These are phyloP conservation scores for Talaromyces liani DNA, from an alignment of 495 filamentous ascomycete species.

Conservation along the genomic window DNA sequence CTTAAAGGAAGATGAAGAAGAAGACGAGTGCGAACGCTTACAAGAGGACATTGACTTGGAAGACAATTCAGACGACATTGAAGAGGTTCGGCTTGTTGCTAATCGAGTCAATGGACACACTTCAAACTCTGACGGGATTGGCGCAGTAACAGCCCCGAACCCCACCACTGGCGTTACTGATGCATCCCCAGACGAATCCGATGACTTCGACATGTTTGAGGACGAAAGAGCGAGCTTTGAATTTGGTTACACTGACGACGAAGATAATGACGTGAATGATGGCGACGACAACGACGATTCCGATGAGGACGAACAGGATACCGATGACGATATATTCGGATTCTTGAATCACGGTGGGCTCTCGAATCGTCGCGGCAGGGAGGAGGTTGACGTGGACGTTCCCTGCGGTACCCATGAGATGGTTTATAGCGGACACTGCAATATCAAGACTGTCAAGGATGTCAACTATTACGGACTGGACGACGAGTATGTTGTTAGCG, in stretches of 20 bases:
- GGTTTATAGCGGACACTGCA: constrained; percentile 61
- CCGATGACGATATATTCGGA: constrained; percentile 14
- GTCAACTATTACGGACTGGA: constrained; percentile 65
- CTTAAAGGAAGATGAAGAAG: constrained; percentile 25
- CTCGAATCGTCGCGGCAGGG: constrained; percentile 14
- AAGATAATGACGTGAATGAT: constrained; percentile 23
- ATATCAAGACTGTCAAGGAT: constrained; percentile 69
- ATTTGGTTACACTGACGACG: constrained; percentile 12
- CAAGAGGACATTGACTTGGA: constrained; percentile 39
- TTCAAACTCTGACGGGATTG: neutral
- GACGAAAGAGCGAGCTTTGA: constrained; percentile 6
- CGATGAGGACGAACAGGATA: constrained; percentile 27
- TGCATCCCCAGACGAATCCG: constrained; percentile 13
- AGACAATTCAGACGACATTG: constrained; percentile 33
- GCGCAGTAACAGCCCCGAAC: neutral
- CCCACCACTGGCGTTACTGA: neutral
- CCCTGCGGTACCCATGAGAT: constrained; percentile 53
- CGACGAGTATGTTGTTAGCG: constrained; percentile 70
- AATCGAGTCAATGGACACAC: neutral
- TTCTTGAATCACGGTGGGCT: constrained; percentile 18
- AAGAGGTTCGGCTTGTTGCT: constrained; percentile 19
- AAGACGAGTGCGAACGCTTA: constrained; percentile 27
- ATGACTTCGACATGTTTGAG: constrained; percentile 15
- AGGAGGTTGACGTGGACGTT: constrained; percentile 45
- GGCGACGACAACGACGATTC: constrained; percentile 22